Evolutionary conservation across 2,329 filamentous ascomycete species (phyloP).

Genomic region (Aspergillus sp.): DNA sequence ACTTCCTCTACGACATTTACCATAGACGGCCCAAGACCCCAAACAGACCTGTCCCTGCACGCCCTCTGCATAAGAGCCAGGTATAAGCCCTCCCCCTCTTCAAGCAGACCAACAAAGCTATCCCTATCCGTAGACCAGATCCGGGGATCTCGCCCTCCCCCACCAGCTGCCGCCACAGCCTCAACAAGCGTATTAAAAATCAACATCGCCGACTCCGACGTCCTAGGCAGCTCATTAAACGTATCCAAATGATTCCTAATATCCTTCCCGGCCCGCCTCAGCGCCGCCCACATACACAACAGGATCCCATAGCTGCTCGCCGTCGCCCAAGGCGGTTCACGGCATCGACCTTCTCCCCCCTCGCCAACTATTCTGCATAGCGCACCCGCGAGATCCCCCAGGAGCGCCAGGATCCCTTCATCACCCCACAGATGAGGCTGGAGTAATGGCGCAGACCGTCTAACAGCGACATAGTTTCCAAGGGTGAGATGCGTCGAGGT

Average conservation of each 20-base stretch:
- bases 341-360: constrained; percentile 19
- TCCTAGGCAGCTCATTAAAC: constrained; percentile 17
- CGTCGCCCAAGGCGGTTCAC: constrained; percentile 33
- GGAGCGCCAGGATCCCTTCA: not conserved
- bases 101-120: not conserved
- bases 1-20: not conserved
- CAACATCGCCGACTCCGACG: constrained; percentile 23
- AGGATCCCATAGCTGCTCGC: constrained; percentile 30
- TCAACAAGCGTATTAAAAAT: constrained; percentile 28
- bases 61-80: not conserved
- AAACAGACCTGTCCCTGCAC: not conserved
- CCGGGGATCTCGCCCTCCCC: not conserved
- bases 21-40: constrained; percentile 1
- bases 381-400: not conserved
- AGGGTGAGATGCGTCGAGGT: constrained; percentile 29
- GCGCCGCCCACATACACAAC: constrained; percentile 30
- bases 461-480: not conserved
- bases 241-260: constrained; percentile 19
- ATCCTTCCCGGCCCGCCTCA: constrained; percentile 28
- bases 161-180: not conserved
- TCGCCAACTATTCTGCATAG: not conserved
- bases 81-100: not conserved
- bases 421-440: not conserved
- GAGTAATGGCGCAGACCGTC: not conserved
- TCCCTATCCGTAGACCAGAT: not conserved